Evolutionary conservation across 2,329 filamentous ascomycete species (phyloP).

Genomic region (Colletotrichum sp.): DNA sequence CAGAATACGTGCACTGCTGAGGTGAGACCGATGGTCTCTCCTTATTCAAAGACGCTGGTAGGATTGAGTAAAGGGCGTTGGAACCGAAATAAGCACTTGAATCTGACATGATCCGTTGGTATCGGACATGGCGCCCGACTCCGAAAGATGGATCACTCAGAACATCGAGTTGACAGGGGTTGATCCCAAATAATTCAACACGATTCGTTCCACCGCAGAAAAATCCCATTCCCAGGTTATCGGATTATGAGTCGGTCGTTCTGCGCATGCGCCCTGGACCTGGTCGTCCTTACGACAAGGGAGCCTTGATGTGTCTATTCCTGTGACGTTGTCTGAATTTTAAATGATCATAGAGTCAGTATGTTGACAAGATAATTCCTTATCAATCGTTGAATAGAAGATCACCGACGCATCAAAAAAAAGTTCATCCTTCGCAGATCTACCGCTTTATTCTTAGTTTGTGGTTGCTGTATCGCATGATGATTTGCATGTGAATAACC

Average conservation of each 20-base stretch:
- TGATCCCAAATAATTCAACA: neutral
- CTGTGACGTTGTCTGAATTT: neutral
- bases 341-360: neutral
- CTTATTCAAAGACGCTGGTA: neutral
- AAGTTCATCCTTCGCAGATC: neutral
- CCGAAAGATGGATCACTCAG: neutral
- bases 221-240: neutral
- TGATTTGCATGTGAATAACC: neutral
- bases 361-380: neutral
- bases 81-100: neutral
- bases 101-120: neutral
- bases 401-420: accelerated
- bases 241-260: neutral
- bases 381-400: neutral
- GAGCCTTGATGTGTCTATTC: neutral
- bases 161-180: neutral
- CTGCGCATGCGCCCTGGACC: neutral
- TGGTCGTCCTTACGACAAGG: neutral
- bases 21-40: neutral
- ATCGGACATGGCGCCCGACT: neutral
- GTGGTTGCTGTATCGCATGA: neutral
- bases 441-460: neutral
- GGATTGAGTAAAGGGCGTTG: neutral
- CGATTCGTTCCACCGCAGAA: neutral
- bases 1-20: neutral